These are phyloP conservation scores for Zancudomyces culisetae DNA, from an alignment of 371 early-diverging fungal species.

Conservation along the genomic window DNA sequence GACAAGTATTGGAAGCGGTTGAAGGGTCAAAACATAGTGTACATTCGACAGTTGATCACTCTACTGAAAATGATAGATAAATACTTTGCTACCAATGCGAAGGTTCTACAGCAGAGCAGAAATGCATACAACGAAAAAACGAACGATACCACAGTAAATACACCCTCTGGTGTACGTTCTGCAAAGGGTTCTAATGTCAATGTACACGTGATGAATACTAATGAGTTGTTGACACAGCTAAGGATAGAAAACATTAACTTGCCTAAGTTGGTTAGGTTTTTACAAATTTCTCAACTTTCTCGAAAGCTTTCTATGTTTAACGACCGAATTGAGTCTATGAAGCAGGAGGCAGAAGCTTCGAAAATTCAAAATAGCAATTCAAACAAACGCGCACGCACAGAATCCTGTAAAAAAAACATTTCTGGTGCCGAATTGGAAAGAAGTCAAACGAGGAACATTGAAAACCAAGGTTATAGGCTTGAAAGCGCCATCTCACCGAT, in stretches of 20 bases:
- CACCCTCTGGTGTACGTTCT: not conserved
- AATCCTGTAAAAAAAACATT: too few relatives aligned
- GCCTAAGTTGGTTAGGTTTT: constrained; percentile 52
- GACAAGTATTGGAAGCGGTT: constrained; percentile 44
- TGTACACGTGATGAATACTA: constrained; percentile 27
- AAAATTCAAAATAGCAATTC: not conserved
- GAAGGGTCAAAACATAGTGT: constrained; percentile 47
- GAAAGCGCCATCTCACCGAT: constrained; percentile 5
- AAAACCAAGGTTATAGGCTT: not conserved
- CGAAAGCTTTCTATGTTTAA: constrained; percentile 11
- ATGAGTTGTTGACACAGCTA: constrained; percentile 42
- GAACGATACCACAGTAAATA: not conserved
- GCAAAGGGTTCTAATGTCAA: not conserved
- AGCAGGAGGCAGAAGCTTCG: not conserved
- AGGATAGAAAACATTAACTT: constrained; percentile 68
- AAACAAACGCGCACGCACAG: not conserved
- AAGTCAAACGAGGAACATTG: not conserved
- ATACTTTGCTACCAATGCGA: constrained; percentile 7
- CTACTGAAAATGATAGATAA: constrained; percentile 22
- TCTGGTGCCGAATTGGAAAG: too few relatives aligned
- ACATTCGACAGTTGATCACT: constrained; percentile 44
- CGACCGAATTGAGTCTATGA: not conserved
- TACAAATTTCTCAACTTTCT: constrained; percentile 51
- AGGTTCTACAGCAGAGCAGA: not conserved
- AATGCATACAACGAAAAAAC: not conserved